Evolutionary conservation across 345 rosid genomes (phyloP), one percentile per base, ranked within the genome.

Genomic region (Murraya koenigii): DNA sequence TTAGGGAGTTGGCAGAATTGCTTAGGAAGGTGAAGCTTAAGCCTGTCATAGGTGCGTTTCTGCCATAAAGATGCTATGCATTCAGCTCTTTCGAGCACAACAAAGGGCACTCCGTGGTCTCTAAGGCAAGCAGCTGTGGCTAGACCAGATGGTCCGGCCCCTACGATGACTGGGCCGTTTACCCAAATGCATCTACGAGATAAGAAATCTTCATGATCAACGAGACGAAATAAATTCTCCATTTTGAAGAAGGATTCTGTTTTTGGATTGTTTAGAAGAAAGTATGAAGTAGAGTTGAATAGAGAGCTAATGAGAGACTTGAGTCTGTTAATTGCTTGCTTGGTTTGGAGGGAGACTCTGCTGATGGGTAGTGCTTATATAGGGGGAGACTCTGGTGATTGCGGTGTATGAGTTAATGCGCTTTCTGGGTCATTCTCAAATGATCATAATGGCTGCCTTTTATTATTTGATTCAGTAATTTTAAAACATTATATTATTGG

Each of bases 21-120:
- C 49, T 85, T 93, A 15, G 98, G 95, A 2, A 93, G 89, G 82
- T 93, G 98, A 80, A 93, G 97, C 80, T 84, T 93, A 70, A 93
- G 95, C 81, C 98, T 87, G 73, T 93, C 91, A 35, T 93, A 91
- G 80, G 98, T 88, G 10, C 88, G 88, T 54, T 88, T 88, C 52
- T 93, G 93, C 98, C 98, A 93, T 1, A 92, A 80, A 5, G 98
- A 93, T 23, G 98, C 98, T 28, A 93, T 92, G 78, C 98, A 93
- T n/a, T 90, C 93, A 22, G 93, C 88, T 78, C 89, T 84, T 82
- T 93, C 98, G 0, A 93, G 90, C 66, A 93, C 91, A 23, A 89
- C 90, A 74, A 75, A 90, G 28, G 98, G 97, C 25, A 92, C 95
- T 7, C 85, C 86, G 68, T 92, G 90, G 20, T 90, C 95, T 30